These are phyloP conservation scores for Euryodendron excelsum DNA, from an alignment of 148 eudicot genomes.

Conservation along the genomic window DNA sequence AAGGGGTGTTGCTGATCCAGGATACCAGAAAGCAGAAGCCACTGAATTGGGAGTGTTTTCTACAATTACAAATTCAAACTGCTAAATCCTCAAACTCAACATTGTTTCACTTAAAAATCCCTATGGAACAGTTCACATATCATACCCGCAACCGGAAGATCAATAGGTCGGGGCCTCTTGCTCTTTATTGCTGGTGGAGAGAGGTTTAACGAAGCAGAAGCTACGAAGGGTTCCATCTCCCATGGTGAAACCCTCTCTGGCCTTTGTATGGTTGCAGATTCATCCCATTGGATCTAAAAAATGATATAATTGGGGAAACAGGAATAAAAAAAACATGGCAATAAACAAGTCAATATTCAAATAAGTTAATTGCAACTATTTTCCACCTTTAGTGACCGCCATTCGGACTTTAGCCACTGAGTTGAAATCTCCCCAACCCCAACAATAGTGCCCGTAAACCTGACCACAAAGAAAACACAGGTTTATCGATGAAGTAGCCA, in stretches of 20 bases:
- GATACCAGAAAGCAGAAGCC: slow-evolving; percentile 49
- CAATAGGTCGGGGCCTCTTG: slow-evolving; percentile 68
- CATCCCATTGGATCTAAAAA: slow-evolving; percentile 90
- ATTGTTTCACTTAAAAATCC: background rate
- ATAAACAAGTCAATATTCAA: background rate
- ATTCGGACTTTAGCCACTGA: slow-evolving; percentile 69
- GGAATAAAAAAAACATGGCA: slow-evolving; percentile 19
- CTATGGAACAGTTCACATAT: background rate
- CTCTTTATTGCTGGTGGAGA: slow-evolving; percentile 47
- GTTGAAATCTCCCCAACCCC: slow-evolving; percentile 62
- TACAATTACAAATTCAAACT: slow-evolving; percentile 19
- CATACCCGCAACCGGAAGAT: slow-evolving; percentile 56
- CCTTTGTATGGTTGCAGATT: slow-evolving; percentile 57
- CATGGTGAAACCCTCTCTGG: slow-evolving; percentile 89
- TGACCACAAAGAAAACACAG: slow-evolving; percentile 16
- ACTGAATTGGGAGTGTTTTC: slow-evolving; percentile 31
- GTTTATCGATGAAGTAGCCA: background rate
- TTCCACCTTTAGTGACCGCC: slow-evolving; percentile 86
- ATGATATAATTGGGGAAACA: background rate
- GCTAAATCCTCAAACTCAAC: slow-evolving; percentile 1
- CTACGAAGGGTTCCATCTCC: slow-evolving; percentile 80
- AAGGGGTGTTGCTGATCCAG: slow-evolving; percentile 32
- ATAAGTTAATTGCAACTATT: background rate
- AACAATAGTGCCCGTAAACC: slow-evolving; percentile 80
- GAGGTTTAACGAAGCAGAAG: slow-evolving; percentile 43